Evolutionary conservation across 106 monocot species (phyloP).

Genomic region (Dendrobium chrysotoxum): DNA sequence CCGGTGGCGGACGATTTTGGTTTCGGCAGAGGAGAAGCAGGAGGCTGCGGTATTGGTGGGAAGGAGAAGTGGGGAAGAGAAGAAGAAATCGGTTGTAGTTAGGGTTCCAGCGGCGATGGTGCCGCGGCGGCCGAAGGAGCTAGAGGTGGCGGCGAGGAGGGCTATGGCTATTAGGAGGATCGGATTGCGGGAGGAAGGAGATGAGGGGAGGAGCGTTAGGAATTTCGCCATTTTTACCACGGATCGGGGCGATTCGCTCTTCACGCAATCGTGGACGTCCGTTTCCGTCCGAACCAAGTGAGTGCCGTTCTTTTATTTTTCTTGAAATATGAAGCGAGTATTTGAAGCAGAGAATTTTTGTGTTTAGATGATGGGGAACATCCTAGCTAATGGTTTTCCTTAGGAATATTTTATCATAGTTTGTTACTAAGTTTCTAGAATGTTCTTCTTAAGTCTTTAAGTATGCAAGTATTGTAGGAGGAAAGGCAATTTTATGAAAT

Average conservation of each 20-base stretch:
- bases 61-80: slow-evolving; percentile 1
- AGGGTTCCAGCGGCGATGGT: slow-evolving; percentile 19
- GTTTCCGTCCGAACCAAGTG: slow-evolving; percentile 24
- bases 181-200: slow-evolving; percentile 13
- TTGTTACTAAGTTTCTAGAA: too few relatives aligned
- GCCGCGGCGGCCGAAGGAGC: slow-evolving; percentile 20
- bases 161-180: slow-evolving; percentile 56
- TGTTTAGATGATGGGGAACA: too few relatives aligned
- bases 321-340: not conserved
- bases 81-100: not conserved
- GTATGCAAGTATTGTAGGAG: too few relatives aligned
- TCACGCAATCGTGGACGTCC: slow-evolving; percentile 76
- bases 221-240: slow-evolving; percentile 47
- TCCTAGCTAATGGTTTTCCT: too few relatives aligned
- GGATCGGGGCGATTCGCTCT: slow-evolving; percentile 55
- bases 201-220: slow-evolving; percentile 18
- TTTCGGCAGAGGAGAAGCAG: not conserved
- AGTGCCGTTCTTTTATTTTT: slow-evolving; percentile 2
- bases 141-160: slow-evolving; percentile 44
- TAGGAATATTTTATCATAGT: too few relatives aligned
- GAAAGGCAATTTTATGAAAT: too few relatives aligned
- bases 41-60: not conserved
- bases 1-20: slow-evolving; percentile 12
- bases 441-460: too few relatives aligned
- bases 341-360: too few relatives aligned